Percentiles rank a stretch among this genome's conserved stretches.
phyloP scores from a whole-genome alignment of 208 protist genomes.

The Leishmania martiniquensis region DNA sequence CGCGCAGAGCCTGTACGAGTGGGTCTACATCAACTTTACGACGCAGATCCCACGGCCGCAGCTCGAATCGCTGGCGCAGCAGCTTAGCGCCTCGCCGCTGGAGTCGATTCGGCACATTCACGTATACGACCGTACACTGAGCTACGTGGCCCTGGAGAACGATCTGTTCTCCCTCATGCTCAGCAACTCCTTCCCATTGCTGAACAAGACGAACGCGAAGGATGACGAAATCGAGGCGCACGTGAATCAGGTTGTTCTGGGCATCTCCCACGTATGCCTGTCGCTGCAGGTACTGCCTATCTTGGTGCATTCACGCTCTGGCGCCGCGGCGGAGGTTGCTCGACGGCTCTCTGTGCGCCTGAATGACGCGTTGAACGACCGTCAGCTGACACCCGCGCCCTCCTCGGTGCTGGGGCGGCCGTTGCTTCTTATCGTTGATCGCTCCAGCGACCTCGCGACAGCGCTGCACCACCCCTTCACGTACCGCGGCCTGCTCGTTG shows the following conservation, averaged over 20 bases:
- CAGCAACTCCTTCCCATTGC: conserved; percentile 63
- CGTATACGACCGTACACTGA: conserved; percentile 85
- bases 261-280: conserved; percentile 84
- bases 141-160: conserved; percentile 81
- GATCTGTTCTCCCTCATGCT: conserved; percentile 91
- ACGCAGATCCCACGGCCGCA: conserved; percentile 66
- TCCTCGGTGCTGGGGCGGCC: conserved; percentile 68
- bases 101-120: conserved; percentile 80
- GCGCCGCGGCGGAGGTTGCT: conserved; percentile 80
- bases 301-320: conserved; percentile 80
- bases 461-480: conserved; percentile 90
- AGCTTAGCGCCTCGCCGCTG: conserved; percentile 50
- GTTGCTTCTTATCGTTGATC: conserved; percentile 85
- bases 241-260: conserved; percentile 69
- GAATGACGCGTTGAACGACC: conserved; percentile 76
- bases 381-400: conserved; percentile 58
- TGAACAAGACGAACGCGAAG: conserved; percentile 63
- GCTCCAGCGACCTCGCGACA: conserved; percentile 77
- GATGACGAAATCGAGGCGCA: conserved; percentile 81
- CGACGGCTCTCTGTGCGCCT: conserved; percentile 65
- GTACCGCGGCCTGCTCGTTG: conserved; percentile 86
- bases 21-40: conserved; percentile 91
- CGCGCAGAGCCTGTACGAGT: conserved; percentile 78
- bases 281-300: conserved; percentile 84
- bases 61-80: conserved; percentile 76